Conservation (phyloP, 768 basidiomycete genomes). For the Gymnopilus junonius region DNA sequence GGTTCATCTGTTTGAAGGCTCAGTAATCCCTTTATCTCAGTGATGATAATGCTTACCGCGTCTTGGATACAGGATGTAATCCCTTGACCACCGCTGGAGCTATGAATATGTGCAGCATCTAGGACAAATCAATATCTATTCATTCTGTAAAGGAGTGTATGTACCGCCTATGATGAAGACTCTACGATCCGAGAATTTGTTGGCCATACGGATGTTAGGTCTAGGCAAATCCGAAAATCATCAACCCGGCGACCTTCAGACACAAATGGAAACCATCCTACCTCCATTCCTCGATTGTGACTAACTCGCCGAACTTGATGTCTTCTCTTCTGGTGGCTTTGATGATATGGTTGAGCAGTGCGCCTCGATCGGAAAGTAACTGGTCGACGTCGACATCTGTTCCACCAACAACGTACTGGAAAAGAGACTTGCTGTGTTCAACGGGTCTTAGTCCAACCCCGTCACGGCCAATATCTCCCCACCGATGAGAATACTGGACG, state of each 20-base stretch:
- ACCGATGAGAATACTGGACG: no score
- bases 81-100: slow-evolving; percentile 37
- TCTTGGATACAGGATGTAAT: no score
- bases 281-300: no score
- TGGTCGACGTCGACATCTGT: slow-evolving; percentile 19
- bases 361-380: neutral
- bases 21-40: neutral
- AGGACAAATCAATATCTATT: no score
- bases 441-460: no score
- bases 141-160: neutral
- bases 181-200: slow-evolving; percentile 42
- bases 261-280: neutral
- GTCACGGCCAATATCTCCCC: no score
- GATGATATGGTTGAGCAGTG: neutral
- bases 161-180: slow-evolving; percentile 50
- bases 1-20: slow-evolving; percentile 39
- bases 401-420: slow-evolving; percentile 16
- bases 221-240: neutral
- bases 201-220: slow-evolving; percentile 38
- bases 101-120: slow-evolving; percentile 38
- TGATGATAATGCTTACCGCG: slow-evolving; percentile 6
- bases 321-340: slow-evolving; percentile 29
- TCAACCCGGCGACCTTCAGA: neutral
- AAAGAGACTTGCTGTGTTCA: no score
- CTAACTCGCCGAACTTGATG: slow-evolving; percentile 33